Conservation (phyloP, 768 basidiomycete species). For the Mycena floridula region DNA sequence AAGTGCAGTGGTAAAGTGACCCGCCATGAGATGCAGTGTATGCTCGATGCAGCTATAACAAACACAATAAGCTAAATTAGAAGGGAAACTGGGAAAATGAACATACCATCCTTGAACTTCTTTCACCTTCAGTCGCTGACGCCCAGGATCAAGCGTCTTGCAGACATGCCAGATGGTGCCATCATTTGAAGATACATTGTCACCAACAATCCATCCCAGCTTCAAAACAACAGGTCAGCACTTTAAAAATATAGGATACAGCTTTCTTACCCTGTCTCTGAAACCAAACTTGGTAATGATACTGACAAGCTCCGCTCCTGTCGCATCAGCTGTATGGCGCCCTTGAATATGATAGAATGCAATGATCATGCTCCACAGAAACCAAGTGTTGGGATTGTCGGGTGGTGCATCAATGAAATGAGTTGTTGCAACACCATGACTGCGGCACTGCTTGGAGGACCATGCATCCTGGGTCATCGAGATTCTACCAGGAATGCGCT, state of each 20-base stretch:
- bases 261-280: constrained; percentile 5
- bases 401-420: constrained; percentile 7
- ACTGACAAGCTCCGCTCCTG: constrained; percentile 9
- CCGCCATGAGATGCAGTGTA: constrained; percentile 10
- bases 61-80: too few relatives aligned
- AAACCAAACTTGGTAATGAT: constrained; percentile 10
- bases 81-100: neutral
- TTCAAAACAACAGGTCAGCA: neutral
- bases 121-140: neutral
- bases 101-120: constrained; percentile 8
- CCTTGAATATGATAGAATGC: constrained; percentile 9
- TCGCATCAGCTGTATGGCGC: constrained; percentile 10
- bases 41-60: constrained; percentile 6
- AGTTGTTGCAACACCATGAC: too few relatives aligned
- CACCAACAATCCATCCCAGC: constrained; percentile 10
- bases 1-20: constrained; percentile 8
- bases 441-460: too few relatives aligned
- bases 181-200: constrained; percentile 9
- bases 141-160: constrained; percentile 2
- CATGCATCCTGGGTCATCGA: too few relatives aligned
- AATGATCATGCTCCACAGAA: constrained; percentile 10
- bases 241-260: neutral
- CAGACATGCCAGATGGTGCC: constrained; percentile 6
- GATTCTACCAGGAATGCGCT: too few relatives aligned
- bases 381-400: constrained; percentile 6